Conservation (phyloP, 2,329 filamentous ascomycete species). For the Colletotrichum phormii region DNA sequence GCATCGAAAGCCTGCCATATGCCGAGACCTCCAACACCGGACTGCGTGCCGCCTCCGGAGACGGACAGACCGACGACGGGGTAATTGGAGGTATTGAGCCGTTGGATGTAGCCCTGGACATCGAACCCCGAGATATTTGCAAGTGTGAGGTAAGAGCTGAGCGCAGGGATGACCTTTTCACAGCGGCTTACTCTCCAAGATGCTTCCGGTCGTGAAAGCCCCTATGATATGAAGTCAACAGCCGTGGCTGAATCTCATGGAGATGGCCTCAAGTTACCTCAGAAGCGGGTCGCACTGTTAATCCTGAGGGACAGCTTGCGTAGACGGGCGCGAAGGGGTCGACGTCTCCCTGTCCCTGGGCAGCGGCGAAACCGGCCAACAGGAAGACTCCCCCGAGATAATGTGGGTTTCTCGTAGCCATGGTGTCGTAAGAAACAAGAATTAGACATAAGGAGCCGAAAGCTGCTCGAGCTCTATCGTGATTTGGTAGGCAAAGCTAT, state of each 20-base stretch:
- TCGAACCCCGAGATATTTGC: slow-evolving; percentile 41
- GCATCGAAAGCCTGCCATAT: slow-evolving; percentile 45
- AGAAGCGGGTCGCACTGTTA: slow-evolving; percentile 20
- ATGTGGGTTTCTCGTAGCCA: background rate
- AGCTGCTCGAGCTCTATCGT: background rate
- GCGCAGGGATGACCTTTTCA: slow-evolving; percentile 38
- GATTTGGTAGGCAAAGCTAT: background rate
- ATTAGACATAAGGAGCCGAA: background rate
- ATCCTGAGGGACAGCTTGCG: slow-evolving; percentile 13
- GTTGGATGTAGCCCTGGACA: slow-evolving; percentile 38
- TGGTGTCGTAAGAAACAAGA: background rate
- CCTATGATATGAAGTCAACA: slow-evolving; percentile 26
- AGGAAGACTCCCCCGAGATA: background rate
- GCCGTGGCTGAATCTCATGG: background rate
- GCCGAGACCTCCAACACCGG: slow-evolving; percentile 43
- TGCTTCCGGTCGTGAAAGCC: slow-evolving; percentile 40
- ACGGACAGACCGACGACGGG: slow-evolving; percentile 42
- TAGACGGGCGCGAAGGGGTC: slow-evolving; percentile 33
- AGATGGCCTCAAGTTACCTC: background rate
- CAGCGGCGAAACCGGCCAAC: background rate
- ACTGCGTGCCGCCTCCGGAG: slow-evolving; percentile 44
- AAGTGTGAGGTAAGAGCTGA: slow-evolving; percentile 39
- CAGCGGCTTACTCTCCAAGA: slow-evolving; percentile 39
- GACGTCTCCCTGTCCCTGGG: background rate
- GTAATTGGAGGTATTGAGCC: slow-evolving; percentile 37